Percentiles rank a stretch among this genome's conserved stretches.
These are phyloP conservation scores for Coniochaeta sp. DNA, from an alignment of 2,329 filamentous ascomycete species.

Conservation along the genomic window DNA sequence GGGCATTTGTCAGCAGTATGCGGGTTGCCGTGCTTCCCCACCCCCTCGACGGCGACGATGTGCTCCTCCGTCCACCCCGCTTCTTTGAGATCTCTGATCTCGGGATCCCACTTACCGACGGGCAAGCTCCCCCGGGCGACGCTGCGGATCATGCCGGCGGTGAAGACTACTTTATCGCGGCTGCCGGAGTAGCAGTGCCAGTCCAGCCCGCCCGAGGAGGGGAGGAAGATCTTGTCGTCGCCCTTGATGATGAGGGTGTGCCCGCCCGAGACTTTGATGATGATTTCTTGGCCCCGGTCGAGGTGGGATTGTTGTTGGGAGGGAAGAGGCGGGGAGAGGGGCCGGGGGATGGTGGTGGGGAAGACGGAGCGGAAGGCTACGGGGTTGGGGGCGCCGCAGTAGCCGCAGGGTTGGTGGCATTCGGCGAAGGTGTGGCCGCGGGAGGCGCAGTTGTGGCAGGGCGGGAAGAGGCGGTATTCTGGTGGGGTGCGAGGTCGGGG, in stretches of 20 bases:
- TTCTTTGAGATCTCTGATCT: too few relatives aligned
- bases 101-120: not conserved
- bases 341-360: not conserved
- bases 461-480: not conserved
- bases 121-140: too few relatives aligned
- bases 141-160: too few relatives aligned
- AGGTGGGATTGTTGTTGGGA: not conserved
- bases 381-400: constrained; percentile 22
- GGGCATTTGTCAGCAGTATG: constrained; percentile 23
- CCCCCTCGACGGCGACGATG: not conserved
- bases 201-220: not conserved
- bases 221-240: not conserved
- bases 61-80: too few relatives aligned
- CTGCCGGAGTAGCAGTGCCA: not conserved
- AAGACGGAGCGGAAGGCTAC: not conserved
- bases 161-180: not conserved
- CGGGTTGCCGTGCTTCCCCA: constrained; percentile 2
- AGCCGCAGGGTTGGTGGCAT: constrained; percentile 24
- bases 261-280: not conserved
- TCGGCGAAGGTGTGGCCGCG: constrained; percentile 15
- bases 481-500: too few relatives aligned
- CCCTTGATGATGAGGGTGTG: not conserved
- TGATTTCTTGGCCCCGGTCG: not conserved
- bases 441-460: constrained; percentile 24
- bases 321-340: not conserved